A percentile compares a stretch with the other conserved stretches of the same genome.
Conservation (phyloP, 768 basidiomycete genomes). For the Lentinula raphanica region DNA sequence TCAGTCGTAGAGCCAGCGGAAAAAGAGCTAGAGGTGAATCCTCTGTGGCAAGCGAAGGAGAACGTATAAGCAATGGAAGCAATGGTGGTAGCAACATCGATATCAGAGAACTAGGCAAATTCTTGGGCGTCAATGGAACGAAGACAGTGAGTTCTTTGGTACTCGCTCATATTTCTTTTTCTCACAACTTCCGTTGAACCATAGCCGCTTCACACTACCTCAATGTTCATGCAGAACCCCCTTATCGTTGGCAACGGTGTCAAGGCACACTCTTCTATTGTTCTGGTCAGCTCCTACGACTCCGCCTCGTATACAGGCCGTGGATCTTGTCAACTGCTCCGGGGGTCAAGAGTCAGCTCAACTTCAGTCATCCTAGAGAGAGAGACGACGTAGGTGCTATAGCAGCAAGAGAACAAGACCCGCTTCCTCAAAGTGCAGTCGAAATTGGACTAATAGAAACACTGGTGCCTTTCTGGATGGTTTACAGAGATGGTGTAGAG, state of each 20-base stretch:
- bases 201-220: conserved; percentile 90
- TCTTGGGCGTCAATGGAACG: conserved; percentile 14
- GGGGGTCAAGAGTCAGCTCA: conserved; percentile 80
- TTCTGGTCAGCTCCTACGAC: conserved; percentile 86
- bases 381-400: conserved; percentile 83
- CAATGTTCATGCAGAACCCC: conserved; percentile 80
- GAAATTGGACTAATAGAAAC: conserved; percentile 51
- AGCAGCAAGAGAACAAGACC: conserved; percentile 64
- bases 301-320: neutral
- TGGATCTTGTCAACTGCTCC: conserved; percentile 83
- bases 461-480: conserved; percentile 85
- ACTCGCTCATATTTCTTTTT: conserved; percentile 10
- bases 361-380: conserved; percentile 74
- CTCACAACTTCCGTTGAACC: conserved; percentile 13
- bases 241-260: conserved; percentile 77
- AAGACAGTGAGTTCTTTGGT: conserved; percentile 36
- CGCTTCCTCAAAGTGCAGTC: conserved; percentile 14
- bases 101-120: conserved; percentile 6
- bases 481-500: conserved; percentile 88
- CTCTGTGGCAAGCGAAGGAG: neutral
- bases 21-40: conserved; percentile 1
- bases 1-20: conserved; percentile 34
- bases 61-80: conserved; percentile 1
- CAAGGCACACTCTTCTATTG: conserved; percentile 80
- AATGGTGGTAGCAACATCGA: neutral